Conservation (phyloP, 192 early-diverging fungal genomes). For the Coemansia sp. region DNA sequence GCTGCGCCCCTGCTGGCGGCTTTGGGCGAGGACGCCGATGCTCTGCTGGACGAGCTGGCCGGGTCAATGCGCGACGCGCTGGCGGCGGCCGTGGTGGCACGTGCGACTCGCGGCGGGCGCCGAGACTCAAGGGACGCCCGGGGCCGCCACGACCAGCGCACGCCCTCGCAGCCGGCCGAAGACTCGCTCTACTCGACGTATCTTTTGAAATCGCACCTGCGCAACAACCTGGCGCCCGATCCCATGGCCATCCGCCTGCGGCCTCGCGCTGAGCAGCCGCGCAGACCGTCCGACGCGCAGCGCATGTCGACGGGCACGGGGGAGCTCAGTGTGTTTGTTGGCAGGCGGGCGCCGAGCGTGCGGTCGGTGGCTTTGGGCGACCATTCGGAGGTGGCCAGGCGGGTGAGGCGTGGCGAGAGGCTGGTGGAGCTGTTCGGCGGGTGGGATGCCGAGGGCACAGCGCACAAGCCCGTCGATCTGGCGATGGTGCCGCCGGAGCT, state of each 20-base stretch:
- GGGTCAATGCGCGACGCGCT: conserved; percentile 28
- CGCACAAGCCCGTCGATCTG: not conserved
- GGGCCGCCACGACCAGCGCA: not conserved
- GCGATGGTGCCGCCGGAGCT: not conserved
- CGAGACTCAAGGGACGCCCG: not conserved
- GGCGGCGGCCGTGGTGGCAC: conserved; percentile 14
- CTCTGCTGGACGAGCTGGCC: conserved; percentile 37
- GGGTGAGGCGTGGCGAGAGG: conserved; percentile 37
- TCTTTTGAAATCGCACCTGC: conserved; percentile 48
- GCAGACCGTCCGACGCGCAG: no score
- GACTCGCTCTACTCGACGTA: conserved; percentile 42
- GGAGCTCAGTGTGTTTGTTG: not conserved
- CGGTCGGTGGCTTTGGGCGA: conserved; percentile 14
- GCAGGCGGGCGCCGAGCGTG: conserved; percentile 28
- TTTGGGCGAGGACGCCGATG: conserved; percentile 30
- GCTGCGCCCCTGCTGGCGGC: conserved; percentile 36
- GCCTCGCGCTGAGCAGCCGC: no score
- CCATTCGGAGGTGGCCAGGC: conserved; percentile 20
- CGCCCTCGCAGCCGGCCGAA: not conserved
- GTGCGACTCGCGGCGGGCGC: not conserved
- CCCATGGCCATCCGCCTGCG: conserved; percentile 11
- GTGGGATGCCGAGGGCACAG: conserved; percentile 16
- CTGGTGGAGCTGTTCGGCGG: conserved; percentile 43
- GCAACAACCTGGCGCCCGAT: conserved; percentile 32
- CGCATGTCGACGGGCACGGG: conserved; percentile 4